Evolutionary conservation across 805 yeast genomes (phyloP), one percentile per base, ranked within the genome.

Genomic region (Teunomyces kruisii): DNA sequence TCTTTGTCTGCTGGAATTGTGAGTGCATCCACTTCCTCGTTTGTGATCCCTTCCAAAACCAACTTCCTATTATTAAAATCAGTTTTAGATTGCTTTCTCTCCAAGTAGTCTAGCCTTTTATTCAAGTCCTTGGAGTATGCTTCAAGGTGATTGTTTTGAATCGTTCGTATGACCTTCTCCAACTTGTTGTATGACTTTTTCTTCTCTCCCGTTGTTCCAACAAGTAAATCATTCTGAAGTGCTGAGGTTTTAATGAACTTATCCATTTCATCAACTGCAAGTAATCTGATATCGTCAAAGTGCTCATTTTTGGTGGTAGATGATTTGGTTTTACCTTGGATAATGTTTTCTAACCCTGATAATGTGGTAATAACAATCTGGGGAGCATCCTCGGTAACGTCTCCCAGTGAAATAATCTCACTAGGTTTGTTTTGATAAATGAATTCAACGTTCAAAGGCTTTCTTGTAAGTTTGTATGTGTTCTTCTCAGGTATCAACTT

Each of bases 211-310:
- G 26, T 22, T 12, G 43, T 35, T 13, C 38, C 42, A 9, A 50
- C 40, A 2, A 48, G 13, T 1, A 17, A 15, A 6, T 42, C 40
- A 5, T 44, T 41, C 27, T 45, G 45, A 1, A 57, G 35, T 31
- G 46, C 45, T 4, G 59, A 51, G 2, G 51, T 40, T 17, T 52
- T 51, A 3, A 55, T 16, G 17, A 53, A 48, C 24, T 48, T 38
- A 31, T 56, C 61, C 14, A 53, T 36, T 9, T 58, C 61, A 45
- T 64, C 68, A 1, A 62, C 58, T 0, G 58, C 60, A 9, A 63
- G 7, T n/a, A 54, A 45, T 29, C 47, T 45, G 12, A 55, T 43
- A 13, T 50, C 46, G 8, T 32, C 27, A 14, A 58, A 42, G 32
- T 44, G 32, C 17, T 35, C 19, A 36, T 15, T 30, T 10, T 10